Evolutionary conservation across 2,329 filamentous ascomycete genomes (phyloP).

Genomic region (Trichoderma cornu-damae): DNA sequence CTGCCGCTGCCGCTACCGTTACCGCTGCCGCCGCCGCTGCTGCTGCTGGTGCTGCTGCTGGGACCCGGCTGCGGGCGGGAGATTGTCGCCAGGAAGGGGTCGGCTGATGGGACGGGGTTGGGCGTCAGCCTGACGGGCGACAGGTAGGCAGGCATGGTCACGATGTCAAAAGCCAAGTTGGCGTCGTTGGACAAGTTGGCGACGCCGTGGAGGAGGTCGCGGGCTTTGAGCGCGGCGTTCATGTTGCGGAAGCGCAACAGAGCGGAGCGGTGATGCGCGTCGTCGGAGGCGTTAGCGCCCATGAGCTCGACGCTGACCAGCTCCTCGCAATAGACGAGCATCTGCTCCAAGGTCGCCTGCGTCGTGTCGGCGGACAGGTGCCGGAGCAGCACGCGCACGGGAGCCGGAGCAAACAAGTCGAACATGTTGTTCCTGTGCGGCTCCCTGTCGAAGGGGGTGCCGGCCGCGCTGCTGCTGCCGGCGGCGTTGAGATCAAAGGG

Average conservation of each 20-base stretch:
- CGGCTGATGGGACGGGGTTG: slow-evolving; percentile 41
- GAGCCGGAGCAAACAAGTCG: slow-evolving; percentile 29
- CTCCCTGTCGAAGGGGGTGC: slow-evolving; percentile 37
- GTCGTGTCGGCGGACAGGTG: slow-evolving; percentile 50
- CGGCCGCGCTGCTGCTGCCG: slow-evolving; percentile 24
- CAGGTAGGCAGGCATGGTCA: slow-evolving; percentile 38
- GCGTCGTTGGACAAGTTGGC: slow-evolving; percentile 46
- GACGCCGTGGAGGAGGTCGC: slow-evolving; percentile 53
- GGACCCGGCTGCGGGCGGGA: slow-evolving; percentile 55
- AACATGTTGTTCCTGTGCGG: slow-evolving; percentile 34
- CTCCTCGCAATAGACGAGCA: slow-evolving; percentile 56
- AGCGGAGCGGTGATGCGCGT: slow-evolving; percentile 48
- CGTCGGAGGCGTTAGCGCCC: slow-evolving; percentile 44
- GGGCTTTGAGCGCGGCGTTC: slow-evolving; percentile 51
- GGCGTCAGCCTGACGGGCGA: neutral
- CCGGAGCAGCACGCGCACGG: slow-evolving; percentile 46
- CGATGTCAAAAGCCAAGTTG: slow-evolving; percentile 54
- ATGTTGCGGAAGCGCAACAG: slow-evolving; percentile 49
- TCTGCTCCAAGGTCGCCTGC: slow-evolving; percentile 49
- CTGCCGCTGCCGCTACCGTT: no score
- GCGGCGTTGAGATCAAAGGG: slow-evolving; percentile 18
- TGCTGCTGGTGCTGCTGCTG: no score
- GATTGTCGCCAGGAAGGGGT: slow-evolving; percentile 53
- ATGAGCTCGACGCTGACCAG: slow-evolving; percentile 48
- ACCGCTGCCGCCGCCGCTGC: no score